Evolutionary conservation across 768 basidiomycete genomes (phyloP), one percentile per base, ranked within the genome.

Genomic region (Serendipita indica): DNA sequence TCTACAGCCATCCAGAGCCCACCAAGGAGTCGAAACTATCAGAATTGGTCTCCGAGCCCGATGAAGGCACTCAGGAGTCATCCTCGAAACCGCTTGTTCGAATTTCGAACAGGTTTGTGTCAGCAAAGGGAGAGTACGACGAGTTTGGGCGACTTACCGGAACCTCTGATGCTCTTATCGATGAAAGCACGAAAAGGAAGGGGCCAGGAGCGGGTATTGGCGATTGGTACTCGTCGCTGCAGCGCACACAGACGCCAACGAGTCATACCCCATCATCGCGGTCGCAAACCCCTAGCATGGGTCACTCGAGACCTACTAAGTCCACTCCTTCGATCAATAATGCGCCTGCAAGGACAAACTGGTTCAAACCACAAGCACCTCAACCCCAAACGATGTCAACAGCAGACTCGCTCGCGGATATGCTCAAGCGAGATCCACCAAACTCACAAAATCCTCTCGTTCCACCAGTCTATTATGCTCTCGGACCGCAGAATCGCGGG

Each of bases 401-500:
- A 54, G 25, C 49, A 20, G 22, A 18, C 32, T 54, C 49, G 10
- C 49, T 54, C 7, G 49, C 49, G 22, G 49, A 54, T n/a, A 54
- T 54, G 49, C 49, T 54, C n/a, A 18, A 28, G 25, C 49, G 49
- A 22, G 49, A 54, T 12, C 49, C 49, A 10, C 49, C 49, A 10
- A 54, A 54, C 30, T n/a, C 32, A 27, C 22, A 27, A 18, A 54
- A 54, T 33, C 49, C 49, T 4, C 25, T 54, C 10, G 49, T 33
- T 10, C 49, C 49, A 54, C 49, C 49, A 12, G 49, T 54, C n/a
- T 54, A 54, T 33, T 54, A 54, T 18, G 49, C 49, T 18, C 22
- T 54, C 10, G 49, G 49, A 7, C 22, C 49, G 4, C n/a, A 18
- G 10, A 54, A 54, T 18, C 22, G 32, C 7, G 49, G 49, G 22